Conservation (phyloP, 116 monocot genomes). For the Iris pallida region DNA sequence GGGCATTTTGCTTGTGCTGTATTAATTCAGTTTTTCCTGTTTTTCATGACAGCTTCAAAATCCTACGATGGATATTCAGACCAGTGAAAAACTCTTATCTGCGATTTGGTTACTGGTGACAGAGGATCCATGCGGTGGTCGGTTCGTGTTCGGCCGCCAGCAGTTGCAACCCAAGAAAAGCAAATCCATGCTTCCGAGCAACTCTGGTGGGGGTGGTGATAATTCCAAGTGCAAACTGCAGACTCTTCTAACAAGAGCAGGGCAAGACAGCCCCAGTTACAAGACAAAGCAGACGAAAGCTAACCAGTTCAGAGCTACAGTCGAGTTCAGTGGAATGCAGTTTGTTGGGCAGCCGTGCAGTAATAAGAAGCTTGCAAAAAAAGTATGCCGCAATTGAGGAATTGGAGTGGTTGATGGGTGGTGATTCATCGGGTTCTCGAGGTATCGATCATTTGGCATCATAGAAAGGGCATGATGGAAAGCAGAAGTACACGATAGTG, state of each 20-base stretch:
- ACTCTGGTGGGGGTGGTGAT: conserved; percentile 47
- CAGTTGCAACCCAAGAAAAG: conserved; percentile 51
- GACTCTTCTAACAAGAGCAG: conserved; percentile 67
- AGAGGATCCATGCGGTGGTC: conserved; percentile 71
- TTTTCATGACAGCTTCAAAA: conserved; percentile 64
- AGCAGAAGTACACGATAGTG: too few species aligned
- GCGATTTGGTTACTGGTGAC: conserved; percentile 64
- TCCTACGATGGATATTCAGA: conserved; percentile 61
- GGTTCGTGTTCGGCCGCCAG: conserved; percentile 81
- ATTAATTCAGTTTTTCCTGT: too few species aligned
- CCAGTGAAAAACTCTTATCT: conserved; percentile 58
- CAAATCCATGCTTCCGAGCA: conserved; percentile 23
- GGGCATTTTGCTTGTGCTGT: background rate
- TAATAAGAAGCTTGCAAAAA: conserved; percentile 90
- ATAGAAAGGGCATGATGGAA: conserved; percentile 29
- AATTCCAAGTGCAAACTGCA: conserved; percentile 87
- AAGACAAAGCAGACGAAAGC: conserved; percentile 59
- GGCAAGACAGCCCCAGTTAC: conserved; percentile 69
- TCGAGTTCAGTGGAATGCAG: conserved; percentile 91
- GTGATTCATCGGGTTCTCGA: conserved; percentile 27
- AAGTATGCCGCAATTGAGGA: conserved; percentile 79
- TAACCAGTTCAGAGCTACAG: conserved; percentile 58
- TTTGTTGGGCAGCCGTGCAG: conserved; percentile 76
- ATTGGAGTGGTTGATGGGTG: conserved; percentile 69
- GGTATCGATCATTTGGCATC: conserved; percentile 59